phyloP scores from a whole-genome alignment of 2,329 filamentous ascomycete species.

The Microdochium nivale region DNA sequence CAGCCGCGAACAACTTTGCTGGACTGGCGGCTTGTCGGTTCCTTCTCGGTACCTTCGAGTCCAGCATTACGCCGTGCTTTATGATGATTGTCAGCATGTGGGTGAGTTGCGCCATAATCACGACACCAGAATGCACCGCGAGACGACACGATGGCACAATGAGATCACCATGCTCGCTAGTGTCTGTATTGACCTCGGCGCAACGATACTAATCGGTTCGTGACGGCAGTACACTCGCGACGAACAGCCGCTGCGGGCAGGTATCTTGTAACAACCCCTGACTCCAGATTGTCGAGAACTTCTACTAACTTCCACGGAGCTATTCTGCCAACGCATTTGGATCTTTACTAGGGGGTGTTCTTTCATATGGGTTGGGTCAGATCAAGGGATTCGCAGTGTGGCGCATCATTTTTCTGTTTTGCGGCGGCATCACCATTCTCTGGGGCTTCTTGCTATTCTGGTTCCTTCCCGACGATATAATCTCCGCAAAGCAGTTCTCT shows the following conservation, averaged over 20 bases:
- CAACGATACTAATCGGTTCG: background rate
- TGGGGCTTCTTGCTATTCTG: conserved; percentile 29
- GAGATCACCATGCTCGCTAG: background rate
- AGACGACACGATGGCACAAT: too few relatives aligned
- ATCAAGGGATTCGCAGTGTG: conserved; percentile 31
- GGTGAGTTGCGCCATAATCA: conserved; percentile 9
- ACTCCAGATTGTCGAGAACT: too few relatives aligned
- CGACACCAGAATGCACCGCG: background rate
- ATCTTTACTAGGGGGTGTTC: conserved; percentile 24
- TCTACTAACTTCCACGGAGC: conserved; percentile 5
- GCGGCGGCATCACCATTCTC: conserved; percentile 30
- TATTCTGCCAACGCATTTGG: conserved; percentile 22
- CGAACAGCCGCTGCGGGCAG: conserved; percentile 37
- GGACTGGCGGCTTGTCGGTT: conserved; percentile 34
- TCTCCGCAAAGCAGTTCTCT: conserved; percentile 30
- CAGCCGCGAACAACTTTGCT: conserved; percentile 29
- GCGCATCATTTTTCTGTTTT: conserved; percentile 34
- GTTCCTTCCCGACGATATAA: conserved; percentile 32
- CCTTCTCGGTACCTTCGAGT: conserved; percentile 37
- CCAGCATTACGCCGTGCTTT: conserved; percentile 37
- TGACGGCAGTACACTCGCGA: conserved; percentile 28
- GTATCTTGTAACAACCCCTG: too few relatives aligned
- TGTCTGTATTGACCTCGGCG: background rate
- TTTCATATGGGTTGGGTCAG: conserved; percentile 29
- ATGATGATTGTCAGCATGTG: conserved; percentile 42